Conservation (phyloP, 106 monocot species). For the Dendrobium chrysotoxum region DNA sequence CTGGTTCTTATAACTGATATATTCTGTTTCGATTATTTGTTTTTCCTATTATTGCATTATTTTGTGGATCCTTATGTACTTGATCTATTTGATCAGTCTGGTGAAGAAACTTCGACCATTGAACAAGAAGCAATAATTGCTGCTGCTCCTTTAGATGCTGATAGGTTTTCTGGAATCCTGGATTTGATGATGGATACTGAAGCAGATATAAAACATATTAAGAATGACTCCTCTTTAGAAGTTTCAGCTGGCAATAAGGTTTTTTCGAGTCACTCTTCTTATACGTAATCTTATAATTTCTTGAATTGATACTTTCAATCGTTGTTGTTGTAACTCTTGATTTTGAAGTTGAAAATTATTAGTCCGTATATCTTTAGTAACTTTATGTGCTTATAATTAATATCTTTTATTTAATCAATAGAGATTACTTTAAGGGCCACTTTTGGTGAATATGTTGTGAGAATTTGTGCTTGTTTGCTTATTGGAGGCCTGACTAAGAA, state of each 20-base stretch:
- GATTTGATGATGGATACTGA: constrained; percentile 3
- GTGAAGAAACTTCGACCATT: constrained; percentile 23
- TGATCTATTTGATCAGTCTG: constrained; percentile 31
- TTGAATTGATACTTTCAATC: neutral
- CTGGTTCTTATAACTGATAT: neutral
- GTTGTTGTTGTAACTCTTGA: neutral
- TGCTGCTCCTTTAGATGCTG: constrained; percentile 60
- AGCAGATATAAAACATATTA: constrained; percentile 12
- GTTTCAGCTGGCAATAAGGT: constrained; percentile 59
- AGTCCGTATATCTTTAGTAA: neutral
- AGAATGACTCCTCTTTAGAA: constrained; percentile 11
- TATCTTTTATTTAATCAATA: neutral
- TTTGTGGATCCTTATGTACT: neutral
- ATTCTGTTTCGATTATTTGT: neutral
- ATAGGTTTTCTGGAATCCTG: constrained; percentile 73
- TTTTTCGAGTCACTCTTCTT: constrained; percentile 1
- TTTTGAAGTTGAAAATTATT: neutral
- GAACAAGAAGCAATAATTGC: constrained; percentile 70
- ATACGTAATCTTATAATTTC: neutral
- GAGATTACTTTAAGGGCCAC: neutral
- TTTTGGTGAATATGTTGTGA: neutral
- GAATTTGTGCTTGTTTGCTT: neutral
- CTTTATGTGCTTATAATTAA: neutral
- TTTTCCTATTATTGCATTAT: neutral
- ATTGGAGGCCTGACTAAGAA: neutral